phyloP scores from a whole-genome alignment of 2,329 filamentous ascomycete species.

The Fusarium stilboides region DNA sequence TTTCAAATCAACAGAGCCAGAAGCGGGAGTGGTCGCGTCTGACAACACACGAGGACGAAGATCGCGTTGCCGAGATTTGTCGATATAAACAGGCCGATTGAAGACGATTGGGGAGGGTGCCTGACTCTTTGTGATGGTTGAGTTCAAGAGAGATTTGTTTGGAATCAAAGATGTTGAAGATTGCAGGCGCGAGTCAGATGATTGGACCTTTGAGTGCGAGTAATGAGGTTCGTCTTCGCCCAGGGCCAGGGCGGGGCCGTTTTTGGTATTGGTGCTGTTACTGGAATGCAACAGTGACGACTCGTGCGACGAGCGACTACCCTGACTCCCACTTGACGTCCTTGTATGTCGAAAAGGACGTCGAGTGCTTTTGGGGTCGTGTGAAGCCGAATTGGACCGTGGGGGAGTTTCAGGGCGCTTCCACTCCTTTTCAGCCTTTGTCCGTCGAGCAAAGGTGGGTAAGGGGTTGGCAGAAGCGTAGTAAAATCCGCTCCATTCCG shows the following conservation, averaged over 20 bases:
- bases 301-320: constrained; percentile 50
- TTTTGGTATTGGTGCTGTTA: constrained; percentile 34
- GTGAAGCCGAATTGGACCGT: constrained; percentile 38
- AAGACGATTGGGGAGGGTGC: constrained; percentile 42
- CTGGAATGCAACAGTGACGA: constrained; percentile 50
- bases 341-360: constrained; percentile 44
- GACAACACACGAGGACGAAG: constrained; percentile 45
- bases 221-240: constrained; percentile 43
- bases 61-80: constrained; percentile 43
- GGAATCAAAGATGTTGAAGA: constrained; percentile 38
- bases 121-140: constrained; percentile 14
- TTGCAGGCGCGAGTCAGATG: constrained; percentile 46
- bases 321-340: constrained; percentile 49
- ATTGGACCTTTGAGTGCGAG: constrained; percentile 39
- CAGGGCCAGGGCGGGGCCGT: constrained; percentile 50
- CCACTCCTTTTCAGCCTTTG: constrained; percentile 50
- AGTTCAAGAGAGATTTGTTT: constrained; percentile 36
- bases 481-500: constrained; percentile 53
- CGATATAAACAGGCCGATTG: constrained; percentile 36
- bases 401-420: constrained; percentile 44
- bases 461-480: constrained; percentile 52
- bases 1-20: constrained; percentile 51
- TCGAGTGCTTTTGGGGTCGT: constrained; percentile 40
- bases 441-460: constrained; percentile 47
- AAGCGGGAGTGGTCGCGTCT: constrained; percentile 26